Conservation (phyloP, 2,329 filamentous ascomycete species). For the Endoconidiophora laricicola region DNA sequence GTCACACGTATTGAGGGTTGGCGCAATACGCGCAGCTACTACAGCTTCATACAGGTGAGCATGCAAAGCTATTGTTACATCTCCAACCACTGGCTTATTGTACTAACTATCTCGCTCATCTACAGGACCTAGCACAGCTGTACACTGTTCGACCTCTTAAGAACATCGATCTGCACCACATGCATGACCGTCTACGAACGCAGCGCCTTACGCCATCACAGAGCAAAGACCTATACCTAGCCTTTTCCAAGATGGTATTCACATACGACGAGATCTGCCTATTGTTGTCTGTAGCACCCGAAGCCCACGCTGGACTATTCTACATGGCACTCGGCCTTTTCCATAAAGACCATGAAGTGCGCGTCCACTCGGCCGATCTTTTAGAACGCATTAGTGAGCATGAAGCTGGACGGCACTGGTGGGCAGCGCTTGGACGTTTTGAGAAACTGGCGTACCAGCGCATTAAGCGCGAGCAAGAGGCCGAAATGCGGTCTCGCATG, state of each 20-base stretch:
- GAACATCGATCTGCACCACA: slow-evolving; percentile 73
- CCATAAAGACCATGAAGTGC: slow-evolving; percentile 69
- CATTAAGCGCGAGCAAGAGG: slow-evolving; percentile 50
- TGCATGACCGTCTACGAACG: slow-evolving; percentile 77
- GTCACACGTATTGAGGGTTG: slow-evolving; percentile 90
- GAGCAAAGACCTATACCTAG: slow-evolving; percentile 70
- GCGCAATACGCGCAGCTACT: slow-evolving; percentile 90
- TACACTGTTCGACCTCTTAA: slow-evolving; percentile 54
- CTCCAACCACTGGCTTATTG: too few relatives aligned
- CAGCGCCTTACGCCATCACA: slow-evolving; percentile 62
- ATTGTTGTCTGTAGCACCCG: slow-evolving; percentile 64
- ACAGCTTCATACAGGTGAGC: slow-evolving; percentile 71
- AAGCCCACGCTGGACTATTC: slow-evolving; percentile 76
- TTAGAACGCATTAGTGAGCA: slow-evolving; percentile 71
- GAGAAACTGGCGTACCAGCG: slow-evolving; percentile 74
- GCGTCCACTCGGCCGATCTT: slow-evolving; percentile 60
- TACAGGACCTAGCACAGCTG: slow-evolving; percentile 46
- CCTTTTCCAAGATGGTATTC: slow-evolving; percentile 57
- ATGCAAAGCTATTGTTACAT: too few relatives aligned
- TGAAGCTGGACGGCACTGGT: slow-evolving; percentile 86
- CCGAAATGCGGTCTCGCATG: slow-evolving; percentile 30
- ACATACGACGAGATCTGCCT: slow-evolving; percentile 77
- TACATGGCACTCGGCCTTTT: slow-evolving; percentile 84
- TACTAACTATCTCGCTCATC: background rate
- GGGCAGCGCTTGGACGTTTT: slow-evolving; percentile 71